Evolutionary conservation across 768 basidiomycete species (phyloP).

Genomic region (Rhodosporidiobolus sp.): DNA sequence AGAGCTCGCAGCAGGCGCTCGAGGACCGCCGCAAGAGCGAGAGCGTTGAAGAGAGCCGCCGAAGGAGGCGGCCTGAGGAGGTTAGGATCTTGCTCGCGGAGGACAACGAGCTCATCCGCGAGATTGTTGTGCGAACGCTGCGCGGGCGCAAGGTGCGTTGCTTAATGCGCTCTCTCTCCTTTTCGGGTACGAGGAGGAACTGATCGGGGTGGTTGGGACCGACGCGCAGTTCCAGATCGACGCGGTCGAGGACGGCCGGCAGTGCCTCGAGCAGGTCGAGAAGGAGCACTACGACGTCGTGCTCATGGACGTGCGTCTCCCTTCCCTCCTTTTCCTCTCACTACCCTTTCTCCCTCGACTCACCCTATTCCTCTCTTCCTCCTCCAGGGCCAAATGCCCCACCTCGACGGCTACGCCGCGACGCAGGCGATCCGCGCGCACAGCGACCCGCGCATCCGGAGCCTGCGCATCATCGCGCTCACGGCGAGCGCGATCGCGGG

Average conservation of each 20-base stretch:
- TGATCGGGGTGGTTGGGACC: not conserved
- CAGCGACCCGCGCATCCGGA: not conserved
- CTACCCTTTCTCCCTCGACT: not conserved
- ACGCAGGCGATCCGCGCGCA: constrained; percentile 12
- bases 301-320: constrained; percentile 43
- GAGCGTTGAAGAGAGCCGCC: not conserved
- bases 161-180: not conserved
- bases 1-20: not conserved
- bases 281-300: constrained; percentile 44
- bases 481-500: constrained; percentile 97
- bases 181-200: not conserved
- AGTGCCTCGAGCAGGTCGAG: constrained; percentile 45
- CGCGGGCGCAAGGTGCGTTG: constrained; percentile 14
- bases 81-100: constrained; percentile 27
- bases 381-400: constrained; percentile 23
- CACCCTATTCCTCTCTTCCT: not conserved
- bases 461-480: constrained; percentile 85
- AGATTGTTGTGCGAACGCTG: constrained; percentile 24
- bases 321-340: not conserved
- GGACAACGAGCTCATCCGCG: constrained; percentile 28
- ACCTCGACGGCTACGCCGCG: constrained; percentile 34
- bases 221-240: constrained; percentile 34
- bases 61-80: not conserved
- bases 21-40: not conserved
- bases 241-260: constrained; percentile 45